Conservation (phyloP, 2,329 filamentous ascomycete species). For the Thielaviopsis euricoi region DNA sequence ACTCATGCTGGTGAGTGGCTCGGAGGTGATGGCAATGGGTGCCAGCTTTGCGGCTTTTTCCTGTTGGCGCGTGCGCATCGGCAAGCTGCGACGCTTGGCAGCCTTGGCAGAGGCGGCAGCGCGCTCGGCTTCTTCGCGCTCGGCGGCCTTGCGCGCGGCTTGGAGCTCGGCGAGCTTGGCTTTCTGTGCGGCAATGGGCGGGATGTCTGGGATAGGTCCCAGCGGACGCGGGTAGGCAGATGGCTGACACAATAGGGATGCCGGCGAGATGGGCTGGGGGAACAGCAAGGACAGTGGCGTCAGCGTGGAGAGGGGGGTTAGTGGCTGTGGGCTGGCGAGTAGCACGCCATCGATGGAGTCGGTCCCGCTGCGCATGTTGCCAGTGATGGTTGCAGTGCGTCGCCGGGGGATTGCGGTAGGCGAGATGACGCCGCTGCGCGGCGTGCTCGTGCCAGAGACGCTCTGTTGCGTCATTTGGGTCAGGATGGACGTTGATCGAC, state of each 20-base stretch:
- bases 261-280: constrained; percentile 2
- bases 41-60: constrained; percentile 9
- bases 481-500: constrained; percentile 9
- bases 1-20: background rate
- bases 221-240: constrained; percentile 4
- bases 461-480: constrained; percentile 5
- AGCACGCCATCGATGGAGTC: constrained; percentile 9
- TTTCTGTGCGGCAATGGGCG: constrained; percentile 9
- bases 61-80: constrained; percentile 5
- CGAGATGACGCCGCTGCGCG: background rate
- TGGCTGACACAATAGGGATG: background rate
- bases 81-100: background rate
- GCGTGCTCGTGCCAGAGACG: constrained; percentile 1
- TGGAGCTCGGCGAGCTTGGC: constrained; percentile 9
- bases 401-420: constrained; percentile 8
- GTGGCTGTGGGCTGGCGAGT: background rate
- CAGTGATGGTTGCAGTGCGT: constrained; percentile 6
- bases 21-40: constrained; percentile 2
- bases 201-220: constrained; percentile 9
- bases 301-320: background rate
- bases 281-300: background rate
- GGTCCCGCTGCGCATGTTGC: background rate
- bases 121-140: constrained; percentile 2
- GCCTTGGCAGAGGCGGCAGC: constrained; percentile 1
- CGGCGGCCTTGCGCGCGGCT: constrained; percentile 2